Evolutionary conservation across 108 stramenopile species (phyloP), one percentile per base, ranked within the genome.

Genomic region (Conticribra weissflogii): DNA sequence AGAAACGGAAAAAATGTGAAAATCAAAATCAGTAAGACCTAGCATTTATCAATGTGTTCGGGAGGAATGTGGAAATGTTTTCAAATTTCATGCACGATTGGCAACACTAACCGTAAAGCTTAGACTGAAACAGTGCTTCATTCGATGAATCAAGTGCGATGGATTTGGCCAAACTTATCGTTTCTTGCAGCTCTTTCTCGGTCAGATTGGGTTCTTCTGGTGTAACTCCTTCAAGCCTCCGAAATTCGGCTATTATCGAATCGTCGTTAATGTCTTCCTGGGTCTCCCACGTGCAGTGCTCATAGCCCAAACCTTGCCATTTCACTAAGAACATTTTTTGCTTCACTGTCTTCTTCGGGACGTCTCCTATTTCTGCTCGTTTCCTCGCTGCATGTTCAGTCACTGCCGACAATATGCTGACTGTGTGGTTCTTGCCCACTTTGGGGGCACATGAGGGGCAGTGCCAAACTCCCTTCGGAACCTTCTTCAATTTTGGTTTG

Each of bases 281-380:
- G 4, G 85, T 94, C 70, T 99, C 99, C 98, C 97, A 98, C 18
- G 97, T 97, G 61, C 96, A 96, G 44, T 91, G 86, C 57, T 94
- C 91, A 78, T 98, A 98, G 31, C 96, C 91, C 3, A 98, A 76
- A 17, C 95, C 97, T 7, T 80, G 78, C 99, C 99, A 99, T 67
- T 99, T 99, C 59, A 99, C 97, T 9, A 99, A 83, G 67, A 95
- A 92, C 86, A 93, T 86, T 7, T 79, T 87, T 64, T 90, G 78
- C 48, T 84, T 89, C 8, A 93, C 83, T 53, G 77, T 78, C 48
- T 89, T 83, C 64, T 85, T 92, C 21, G 93, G 91, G 8, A 82
- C 82, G 53, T 93, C 92, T 12, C 89, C 90, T 7, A 89, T 77
- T 60, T 94, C 90, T 0, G 95, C 95, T 44, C 88, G 59, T 47